Percentiles rank a stretch among this genome's conserved stretches.
Conservation (phyloP, 2,329 filamentous ascomycete genomes). For the Blastomyces emzantsi region DNA sequence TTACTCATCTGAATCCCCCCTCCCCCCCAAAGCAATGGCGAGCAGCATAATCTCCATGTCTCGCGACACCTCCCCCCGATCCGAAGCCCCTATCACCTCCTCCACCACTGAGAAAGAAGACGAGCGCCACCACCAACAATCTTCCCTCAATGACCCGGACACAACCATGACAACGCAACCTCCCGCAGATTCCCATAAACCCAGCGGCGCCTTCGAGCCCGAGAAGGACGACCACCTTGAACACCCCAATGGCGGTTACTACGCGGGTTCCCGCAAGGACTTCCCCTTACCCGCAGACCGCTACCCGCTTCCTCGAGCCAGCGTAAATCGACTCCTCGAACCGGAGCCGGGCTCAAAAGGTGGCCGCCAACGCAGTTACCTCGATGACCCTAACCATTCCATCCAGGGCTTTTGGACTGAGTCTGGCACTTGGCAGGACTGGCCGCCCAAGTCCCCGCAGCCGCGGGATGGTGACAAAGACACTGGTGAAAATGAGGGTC, state of each 20-base stretch:
- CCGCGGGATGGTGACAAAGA: conserved; percentile 29
- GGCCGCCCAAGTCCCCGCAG: conserved; percentile 23
- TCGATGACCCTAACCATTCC: conserved; percentile 11
- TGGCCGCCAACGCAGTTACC: conserved; percentile 14
- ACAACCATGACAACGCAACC: not conserved
- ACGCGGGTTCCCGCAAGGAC: conserved; percentile 13
- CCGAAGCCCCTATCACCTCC: not conserved
- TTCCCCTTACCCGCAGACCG: conserved; percentile 12
- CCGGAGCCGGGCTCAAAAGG: conserved; percentile 13
- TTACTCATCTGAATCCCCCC: not conserved
- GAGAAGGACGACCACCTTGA: conserved; percentile 11
- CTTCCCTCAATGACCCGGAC: conserved; percentile 1
- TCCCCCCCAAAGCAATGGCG: conserved; percentile 9
- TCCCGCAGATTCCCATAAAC: not conserved
- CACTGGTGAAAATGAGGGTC: not conserved
- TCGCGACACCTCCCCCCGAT: conserved; percentile 5
- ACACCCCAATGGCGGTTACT: conserved; percentile 11
- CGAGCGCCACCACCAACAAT: not conserved
- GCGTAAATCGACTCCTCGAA: conserved; percentile 12
- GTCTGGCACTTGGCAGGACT: conserved; percentile 9
- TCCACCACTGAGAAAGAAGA: not conserved
- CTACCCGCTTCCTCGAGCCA: conserved; percentile 13
- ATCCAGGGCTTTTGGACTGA: conserved; percentile 11
- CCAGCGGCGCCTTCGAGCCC: conserved; percentile 9
- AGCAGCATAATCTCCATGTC: conserved; percentile 12